Evolutionary conservation across 2,329 filamentous ascomycete genomes (phyloP).

Genomic region (Verticillium dahliae): DNA sequence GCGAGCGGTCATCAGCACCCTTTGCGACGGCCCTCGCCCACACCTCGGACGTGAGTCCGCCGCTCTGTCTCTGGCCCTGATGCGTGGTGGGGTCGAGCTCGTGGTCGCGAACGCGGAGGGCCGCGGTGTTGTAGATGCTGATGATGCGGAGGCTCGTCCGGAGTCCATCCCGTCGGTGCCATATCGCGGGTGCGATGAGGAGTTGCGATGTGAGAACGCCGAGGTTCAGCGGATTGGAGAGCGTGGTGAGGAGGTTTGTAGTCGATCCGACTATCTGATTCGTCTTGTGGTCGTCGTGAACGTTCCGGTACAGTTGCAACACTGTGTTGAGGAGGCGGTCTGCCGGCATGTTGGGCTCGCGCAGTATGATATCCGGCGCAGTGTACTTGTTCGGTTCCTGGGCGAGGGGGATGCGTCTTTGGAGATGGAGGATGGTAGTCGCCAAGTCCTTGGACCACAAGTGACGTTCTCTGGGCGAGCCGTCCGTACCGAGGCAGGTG

Average conservation of each 20-base stretch:
- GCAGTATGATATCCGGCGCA: background rate
- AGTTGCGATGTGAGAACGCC: slow-evolving; percentile 67
- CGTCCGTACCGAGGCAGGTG: slow-evolving; percentile 20
- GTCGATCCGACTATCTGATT: slow-evolving; percentile 60
- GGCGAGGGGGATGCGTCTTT: background rate
- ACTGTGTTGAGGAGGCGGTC: slow-evolving; percentile 62
- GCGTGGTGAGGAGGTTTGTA: slow-evolving; percentile 58
- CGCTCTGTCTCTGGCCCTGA: slow-evolving; percentile 25
- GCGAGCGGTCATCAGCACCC: slow-evolving; percentile 51
- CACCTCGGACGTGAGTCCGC: slow-evolving; percentile 39
- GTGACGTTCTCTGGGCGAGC: background rate
- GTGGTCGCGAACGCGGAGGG: slow-evolving; percentile 44
- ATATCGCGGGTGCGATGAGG: slow-evolving; percentile 65
- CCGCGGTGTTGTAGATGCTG: slow-evolving; percentile 66
- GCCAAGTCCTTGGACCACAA: background rate
- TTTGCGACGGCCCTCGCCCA: slow-evolving; percentile 53
- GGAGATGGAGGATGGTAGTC: background rate
- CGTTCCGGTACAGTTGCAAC: slow-evolving; percentile 51
- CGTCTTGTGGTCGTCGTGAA: slow-evolving; percentile 42
- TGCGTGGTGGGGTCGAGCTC: slow-evolving; percentile 28
- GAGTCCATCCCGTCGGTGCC: slow-evolving; percentile 55
- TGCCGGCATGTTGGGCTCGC: slow-evolving; percentile 50
- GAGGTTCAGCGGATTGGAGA: slow-evolving; percentile 71
- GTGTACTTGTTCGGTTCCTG: background rate
- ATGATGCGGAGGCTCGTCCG: slow-evolving; percentile 59